These are phyloP conservation scores for Gastrolobium bilobum DNA, from an alignment of 306 rosid species.

Conservation along the genomic window DNA sequence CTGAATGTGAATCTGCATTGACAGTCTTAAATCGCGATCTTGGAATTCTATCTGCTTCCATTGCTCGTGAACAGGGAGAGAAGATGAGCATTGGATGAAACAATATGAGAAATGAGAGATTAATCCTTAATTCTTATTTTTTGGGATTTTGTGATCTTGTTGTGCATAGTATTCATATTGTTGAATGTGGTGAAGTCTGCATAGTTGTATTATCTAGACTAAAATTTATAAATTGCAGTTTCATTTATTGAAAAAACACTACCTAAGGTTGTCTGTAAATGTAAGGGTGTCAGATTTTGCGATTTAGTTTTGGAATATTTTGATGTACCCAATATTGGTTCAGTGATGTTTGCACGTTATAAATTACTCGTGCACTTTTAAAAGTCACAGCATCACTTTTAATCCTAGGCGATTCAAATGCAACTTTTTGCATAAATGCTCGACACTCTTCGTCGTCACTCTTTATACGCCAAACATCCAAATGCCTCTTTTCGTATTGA, in stretches of 20 bases:
- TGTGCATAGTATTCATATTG: conserved; percentile 45
- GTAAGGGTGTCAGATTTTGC: not conserved
- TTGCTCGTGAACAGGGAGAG: conserved; percentile 81
- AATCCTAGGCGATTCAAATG: no score
- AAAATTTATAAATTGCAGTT: not conserved
- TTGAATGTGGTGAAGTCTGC: conserved; percentile 32
- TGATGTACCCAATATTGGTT: not conserved
- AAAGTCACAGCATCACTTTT: no score
- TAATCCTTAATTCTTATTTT: conserved; percentile 29
- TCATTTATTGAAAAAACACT: not conserved
- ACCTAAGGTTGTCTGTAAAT: not conserved
- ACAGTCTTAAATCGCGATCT: conserved; percentile 90
- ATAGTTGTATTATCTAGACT: not conserved
- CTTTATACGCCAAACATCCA: no score
- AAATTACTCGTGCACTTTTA: no score
- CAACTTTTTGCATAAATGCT: no score
- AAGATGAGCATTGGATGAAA: conserved; percentile 60
- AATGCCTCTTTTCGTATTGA: no score
- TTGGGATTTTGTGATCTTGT: conserved; percentile 21
- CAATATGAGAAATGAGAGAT: conserved; percentile 24
- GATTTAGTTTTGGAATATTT: not conserved
- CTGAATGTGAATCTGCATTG: conserved; percentile 90
- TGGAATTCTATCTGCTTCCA: conserved; percentile 95
- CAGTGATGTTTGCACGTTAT: not conserved
- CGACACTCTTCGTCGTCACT: no score